phyloP scores from a whole-genome alignment of 2,329 filamentous ascomycete genomes.

The Cercospora sp. region DNA sequence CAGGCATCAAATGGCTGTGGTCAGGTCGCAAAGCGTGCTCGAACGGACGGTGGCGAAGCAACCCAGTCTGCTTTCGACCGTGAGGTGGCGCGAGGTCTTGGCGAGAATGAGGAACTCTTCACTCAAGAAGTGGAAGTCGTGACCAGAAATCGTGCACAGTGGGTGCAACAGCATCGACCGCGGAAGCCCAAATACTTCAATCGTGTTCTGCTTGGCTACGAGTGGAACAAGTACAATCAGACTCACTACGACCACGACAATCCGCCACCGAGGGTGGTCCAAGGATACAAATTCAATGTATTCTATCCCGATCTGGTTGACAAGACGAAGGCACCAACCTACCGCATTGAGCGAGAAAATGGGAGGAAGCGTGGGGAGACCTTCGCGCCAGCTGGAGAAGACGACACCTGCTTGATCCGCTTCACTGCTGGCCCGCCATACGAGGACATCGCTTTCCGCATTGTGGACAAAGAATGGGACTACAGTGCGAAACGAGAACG shows the following conservation, averaged over 20 bases:
- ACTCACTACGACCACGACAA: constrained; percentile 99
- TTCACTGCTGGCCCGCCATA: constrained; percentile 96
- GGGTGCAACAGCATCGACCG: constrained; percentile 82
- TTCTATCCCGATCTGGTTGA: constrained; percentile 98
- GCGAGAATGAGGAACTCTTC: constrained; percentile 95
- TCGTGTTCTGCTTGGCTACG: constrained; percentile 96
- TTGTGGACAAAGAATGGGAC: constrained; percentile 98
- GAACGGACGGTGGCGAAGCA: constrained; percentile 28
- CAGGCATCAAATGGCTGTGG: constrained; percentile 11
- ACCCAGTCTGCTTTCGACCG: constrained; percentile 57
- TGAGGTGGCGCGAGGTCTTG: constrained; percentile 85
- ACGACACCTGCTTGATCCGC: constrained; percentile 93
- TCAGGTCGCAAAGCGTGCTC: constrained; percentile 32
- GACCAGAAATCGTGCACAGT: constrained; percentile 66
- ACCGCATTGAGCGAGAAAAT: constrained; percentile 91
- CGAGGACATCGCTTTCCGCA: constrained; percentile 93
- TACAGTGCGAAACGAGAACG: constrained; percentile 94
- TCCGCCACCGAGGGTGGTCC: constrained; percentile 94
- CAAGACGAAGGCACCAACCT: constrained; percentile 90
- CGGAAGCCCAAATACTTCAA: constrained; percentile 97
- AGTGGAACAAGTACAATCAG: constrained; percentile 99
- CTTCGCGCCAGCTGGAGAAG: constrained; percentile 88
- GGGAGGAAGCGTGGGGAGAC: constrained; percentile 87
- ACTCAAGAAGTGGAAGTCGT: constrained; percentile 80
- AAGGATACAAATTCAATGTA: constrained; percentile 99